Evolutionary conservation across 306 rosid species (phyloP), one percentile per base, ranked within the genome.

Genomic region (Prunus dulcis): DNA sequence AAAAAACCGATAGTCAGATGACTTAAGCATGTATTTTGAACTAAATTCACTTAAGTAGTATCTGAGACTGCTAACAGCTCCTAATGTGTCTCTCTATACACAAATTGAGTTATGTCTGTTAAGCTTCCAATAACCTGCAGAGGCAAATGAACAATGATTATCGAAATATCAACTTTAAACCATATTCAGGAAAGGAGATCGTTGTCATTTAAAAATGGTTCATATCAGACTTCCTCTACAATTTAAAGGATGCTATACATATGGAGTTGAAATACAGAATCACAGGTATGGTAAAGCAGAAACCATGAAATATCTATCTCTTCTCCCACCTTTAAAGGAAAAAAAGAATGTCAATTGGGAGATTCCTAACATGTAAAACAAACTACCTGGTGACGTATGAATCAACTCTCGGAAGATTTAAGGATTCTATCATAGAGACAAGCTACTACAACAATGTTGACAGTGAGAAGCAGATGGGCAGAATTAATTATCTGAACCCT

Each of bases 91-190:
- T 18, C 69, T 34, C 47, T 34, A 52, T 32, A 52, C 75, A 55
- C 60, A 62, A 64, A 14, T 14, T 2, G 28, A 57, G 5, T 57
- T 9, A 46, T 30, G 9, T 72, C 77, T 49, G 53, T 69, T 28
- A 65, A 72, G 38, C 79, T 78, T 78, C 79, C 34, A 55, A 41
- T 18, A 80, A 79, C 81, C 87, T 83, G 84, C 73, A 69, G 68
- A 63, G 9, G 30, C 6, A 43, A 67, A 71, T 51, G 14, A 32
- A 43, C 9, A 41, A 64, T 9, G 10, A 8, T 25, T 8, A 45
- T 22, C 30, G n/a, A 41, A 76, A 5, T 18, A 6, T 56, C n/a
- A 20, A 12, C 14, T 46, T 32, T 67, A 5, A 55, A 12, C 57
- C 20, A 4, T 63, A 30, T 10, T 25, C 14, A 2, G 0, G 25